Evolutionary conservation across 2,329 filamentous ascomycete species (phyloP).

Genomic region (Fusarium sp.): DNA sequence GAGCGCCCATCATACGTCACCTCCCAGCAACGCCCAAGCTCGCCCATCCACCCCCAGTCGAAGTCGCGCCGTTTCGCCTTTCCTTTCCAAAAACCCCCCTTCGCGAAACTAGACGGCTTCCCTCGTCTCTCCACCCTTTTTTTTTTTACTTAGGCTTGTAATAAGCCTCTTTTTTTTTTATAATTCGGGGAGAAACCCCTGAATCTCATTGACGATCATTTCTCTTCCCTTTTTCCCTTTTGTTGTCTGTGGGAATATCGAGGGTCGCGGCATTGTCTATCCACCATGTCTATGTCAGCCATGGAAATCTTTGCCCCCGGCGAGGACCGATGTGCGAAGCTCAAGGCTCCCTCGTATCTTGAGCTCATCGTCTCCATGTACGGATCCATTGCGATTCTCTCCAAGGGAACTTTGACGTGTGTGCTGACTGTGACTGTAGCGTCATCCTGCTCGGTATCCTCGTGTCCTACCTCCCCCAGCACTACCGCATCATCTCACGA

Average conservation of each 20-base stretch:
- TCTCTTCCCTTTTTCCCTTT: constrained; percentile 4
- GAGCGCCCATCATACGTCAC: constrained; percentile 40
- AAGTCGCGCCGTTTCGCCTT: constrained; percentile 25
- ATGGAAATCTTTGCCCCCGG: constrained; percentile 45
- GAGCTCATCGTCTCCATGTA: constrained; percentile 70
- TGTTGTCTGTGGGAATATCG: neutral
- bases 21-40: constrained; percentile 29
- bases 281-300: constrained; percentile 15
- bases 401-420: neutral
- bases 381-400: constrained; percentile 27
- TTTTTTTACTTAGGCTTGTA: neutral
- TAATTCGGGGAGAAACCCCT: constrained; percentile 9
- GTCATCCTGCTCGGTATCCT: constrained; percentile 89
- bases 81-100: neutral
- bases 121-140: constrained; percentile 21
- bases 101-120: neutral
- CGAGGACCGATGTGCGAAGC: constrained; percentile 58
- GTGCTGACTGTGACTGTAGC: constrained; percentile 49
- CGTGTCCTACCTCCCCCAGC: constrained; percentile 93
- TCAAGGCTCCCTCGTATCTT: constrained; percentile 64
- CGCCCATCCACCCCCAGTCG: constrained; percentile 8
- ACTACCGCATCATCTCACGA: constrained; percentile 88
- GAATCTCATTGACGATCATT: constrained; percentile 34
- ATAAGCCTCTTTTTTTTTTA: neutral
- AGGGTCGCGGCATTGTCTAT: neutral